Evolutionary conservation across 345 rosid genomes (phyloP).

Genomic region (Eucalyptus melliodora): DNA sequence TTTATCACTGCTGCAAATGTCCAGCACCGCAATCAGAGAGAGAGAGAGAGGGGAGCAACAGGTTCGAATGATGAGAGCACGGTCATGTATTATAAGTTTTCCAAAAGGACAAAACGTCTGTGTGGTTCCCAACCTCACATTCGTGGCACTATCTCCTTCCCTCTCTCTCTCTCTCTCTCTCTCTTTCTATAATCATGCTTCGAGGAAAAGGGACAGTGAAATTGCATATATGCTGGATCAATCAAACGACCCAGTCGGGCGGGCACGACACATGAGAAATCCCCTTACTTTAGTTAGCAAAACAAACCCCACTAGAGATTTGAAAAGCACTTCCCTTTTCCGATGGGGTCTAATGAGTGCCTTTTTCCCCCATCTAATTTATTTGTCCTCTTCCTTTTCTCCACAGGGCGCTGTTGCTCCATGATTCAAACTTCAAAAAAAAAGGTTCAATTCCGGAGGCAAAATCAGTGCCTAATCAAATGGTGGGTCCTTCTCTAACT

Average conservation of each 20-base stretch:
- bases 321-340: neutral
- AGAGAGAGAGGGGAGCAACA: neutral
- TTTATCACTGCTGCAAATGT: neutral
- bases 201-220: neutral
- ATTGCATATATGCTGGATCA: neutral
- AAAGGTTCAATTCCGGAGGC: neutral
- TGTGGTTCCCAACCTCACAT: neutral
- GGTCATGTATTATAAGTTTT: neutral
- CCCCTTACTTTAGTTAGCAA: neutral
- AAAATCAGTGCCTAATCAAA: conserved; percentile 2
- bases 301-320: neutral
- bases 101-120: neutral
- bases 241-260: neutral
- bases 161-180: neutral
- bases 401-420: neutral
- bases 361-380: neutral
- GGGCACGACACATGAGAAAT: neutral
- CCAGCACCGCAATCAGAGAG: neutral
- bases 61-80: neutral
- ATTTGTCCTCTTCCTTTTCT: neutral
- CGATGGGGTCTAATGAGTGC: neutral
- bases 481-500: neutral
- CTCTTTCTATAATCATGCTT: neutral
- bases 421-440: neutral
- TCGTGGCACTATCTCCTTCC: neutral